Evolutionary conservation across 331 rosid species (phyloP).

Genomic region (Malus hybrid): DNA sequence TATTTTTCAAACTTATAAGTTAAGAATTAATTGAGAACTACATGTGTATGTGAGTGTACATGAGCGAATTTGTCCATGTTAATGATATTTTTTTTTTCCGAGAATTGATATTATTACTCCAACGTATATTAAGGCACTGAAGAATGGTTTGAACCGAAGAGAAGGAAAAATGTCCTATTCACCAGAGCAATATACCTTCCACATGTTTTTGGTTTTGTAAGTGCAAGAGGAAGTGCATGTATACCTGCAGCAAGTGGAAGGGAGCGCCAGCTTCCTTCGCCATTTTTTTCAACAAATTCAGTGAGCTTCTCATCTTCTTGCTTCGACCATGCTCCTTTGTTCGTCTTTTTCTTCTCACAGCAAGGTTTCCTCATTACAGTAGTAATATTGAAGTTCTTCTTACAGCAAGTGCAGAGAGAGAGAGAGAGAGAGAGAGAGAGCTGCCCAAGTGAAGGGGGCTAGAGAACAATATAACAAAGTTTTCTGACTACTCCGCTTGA

Average conservation of each 20-base stretch:
- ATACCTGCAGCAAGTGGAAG: constrained; percentile 63
- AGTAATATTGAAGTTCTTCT: background rate
- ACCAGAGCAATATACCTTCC: too few species aligned
- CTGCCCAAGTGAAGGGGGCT: background rate
- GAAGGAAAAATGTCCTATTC: too few species aligned
- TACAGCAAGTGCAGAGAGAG: background rate
- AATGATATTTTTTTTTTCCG: too few species aligned
- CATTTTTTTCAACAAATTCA: constrained; percentile 38
- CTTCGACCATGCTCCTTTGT: constrained; percentile 70
- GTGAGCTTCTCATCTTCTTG: constrained; percentile 65
- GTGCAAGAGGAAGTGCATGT: background rate
- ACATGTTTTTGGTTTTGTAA: too few species aligned
- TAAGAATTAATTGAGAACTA: too few species aligned
- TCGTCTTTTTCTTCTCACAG: constrained; percentile 47
- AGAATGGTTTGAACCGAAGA: too few species aligned
- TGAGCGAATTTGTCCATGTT: too few species aligned
- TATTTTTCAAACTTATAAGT: background rate
- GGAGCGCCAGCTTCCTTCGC: constrained; percentile 61
- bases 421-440: background rate
- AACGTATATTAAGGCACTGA: too few species aligned
- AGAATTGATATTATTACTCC: too few species aligned
- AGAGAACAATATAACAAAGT: background rate
- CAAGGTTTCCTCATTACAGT: constrained; percentile 53
- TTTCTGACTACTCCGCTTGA: background rate
- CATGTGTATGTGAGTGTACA: too few species aligned